These are phyloP conservation scores for Guyanaporus albipodus DNA, from an alignment of 768 basidiomycete genomes.

Conservation along the genomic window DNA sequence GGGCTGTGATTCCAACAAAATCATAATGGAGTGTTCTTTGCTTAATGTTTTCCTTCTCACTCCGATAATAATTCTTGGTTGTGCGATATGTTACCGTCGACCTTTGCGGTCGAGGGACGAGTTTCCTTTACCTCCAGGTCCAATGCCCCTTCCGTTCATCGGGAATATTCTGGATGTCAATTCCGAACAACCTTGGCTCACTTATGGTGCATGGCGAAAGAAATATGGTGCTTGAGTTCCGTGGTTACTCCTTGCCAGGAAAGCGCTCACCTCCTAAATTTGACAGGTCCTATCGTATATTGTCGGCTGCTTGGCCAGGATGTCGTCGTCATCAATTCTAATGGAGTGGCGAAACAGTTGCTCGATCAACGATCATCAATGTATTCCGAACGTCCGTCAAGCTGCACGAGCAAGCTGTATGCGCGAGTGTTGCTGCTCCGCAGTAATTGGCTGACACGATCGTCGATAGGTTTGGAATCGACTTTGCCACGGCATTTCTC, in stretches of 20 bases:
- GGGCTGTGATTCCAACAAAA: neutral
- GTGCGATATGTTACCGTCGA: constrained; percentile 6
- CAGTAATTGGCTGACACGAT: neutral
- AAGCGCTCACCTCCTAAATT: neutral
- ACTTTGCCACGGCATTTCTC: constrained; percentile 29
- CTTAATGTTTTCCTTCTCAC: constrained; percentile 7
- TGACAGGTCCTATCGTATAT: constrained; percentile 27
- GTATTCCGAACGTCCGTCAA: constrained; percentile 28
- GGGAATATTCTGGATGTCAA: constrained; percentile 25
- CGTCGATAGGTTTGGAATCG: constrained; percentile 24
- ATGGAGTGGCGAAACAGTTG: constrained; percentile 22
- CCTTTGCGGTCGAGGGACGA: constrained; percentile 2
- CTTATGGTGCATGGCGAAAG: constrained; percentile 26
- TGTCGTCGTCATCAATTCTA: constrained; percentile 27
- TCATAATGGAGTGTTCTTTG: constrained; percentile 14
- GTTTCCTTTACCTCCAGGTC: constrained; percentile 22
- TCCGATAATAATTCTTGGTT: constrained; percentile 9
- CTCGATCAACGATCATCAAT: constrained; percentile 29
- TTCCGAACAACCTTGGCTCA: constrained; percentile 23
- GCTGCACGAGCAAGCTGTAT: constrained; percentile 22
- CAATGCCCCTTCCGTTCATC: constrained; percentile 20
- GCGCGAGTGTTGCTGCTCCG: neutral
- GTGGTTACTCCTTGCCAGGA: neutral
- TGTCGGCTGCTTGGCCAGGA: constrained; percentile 25
- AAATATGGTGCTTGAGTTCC: constrained; percentile 23